phyloP scores from a whole-genome alignment of 495 filamentous ascomycete species.

The Neurospora terricola region DNA sequence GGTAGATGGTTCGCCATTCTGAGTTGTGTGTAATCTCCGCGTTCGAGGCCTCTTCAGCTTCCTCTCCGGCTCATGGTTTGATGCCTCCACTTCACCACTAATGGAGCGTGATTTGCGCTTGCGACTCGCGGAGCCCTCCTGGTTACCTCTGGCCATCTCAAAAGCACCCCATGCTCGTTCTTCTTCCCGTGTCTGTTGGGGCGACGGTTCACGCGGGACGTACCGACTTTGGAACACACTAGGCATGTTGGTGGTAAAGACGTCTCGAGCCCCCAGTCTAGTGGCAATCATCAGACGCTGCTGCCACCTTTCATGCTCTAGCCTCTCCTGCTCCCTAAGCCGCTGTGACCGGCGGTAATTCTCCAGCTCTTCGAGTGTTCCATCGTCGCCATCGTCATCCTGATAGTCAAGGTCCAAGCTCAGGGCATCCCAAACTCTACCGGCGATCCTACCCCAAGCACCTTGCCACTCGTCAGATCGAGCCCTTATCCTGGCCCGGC shows the following conservation, averaged over 20 bases:
- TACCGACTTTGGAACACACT: constrained; percentile 3
- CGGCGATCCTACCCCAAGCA: constrained; percentile 43
- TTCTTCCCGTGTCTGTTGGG: constrained; percentile 67
- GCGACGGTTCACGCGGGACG: constrained; percentile 28
- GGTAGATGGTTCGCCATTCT: constrained; percentile 28
- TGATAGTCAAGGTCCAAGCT: constrained; percentile 83
- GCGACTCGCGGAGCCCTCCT: constrained; percentile 38
- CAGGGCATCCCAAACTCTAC: constrained; percentile 42
- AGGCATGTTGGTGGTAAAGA: constrained; percentile 53
- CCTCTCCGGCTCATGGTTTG: constrained; percentile 51
- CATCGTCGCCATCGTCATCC: constrained; percentile 58
- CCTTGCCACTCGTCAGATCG: constrained; percentile 45
- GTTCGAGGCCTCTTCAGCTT: constrained; percentile 81
- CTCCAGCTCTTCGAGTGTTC: constrained; percentile 29
- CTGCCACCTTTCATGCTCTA: constrained; percentile 66
- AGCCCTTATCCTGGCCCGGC: constrained; percentile 35
- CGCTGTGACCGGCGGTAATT: constrained; percentile 39
- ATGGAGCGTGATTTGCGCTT: constrained; percentile 71
- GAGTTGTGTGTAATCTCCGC: constrained; percentile 26
- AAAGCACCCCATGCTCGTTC: constrained; percentile 80
- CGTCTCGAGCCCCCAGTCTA: constrained; percentile 55
- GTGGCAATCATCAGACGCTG: constrained; percentile 71
- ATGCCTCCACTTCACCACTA: constrained; percentile 55
- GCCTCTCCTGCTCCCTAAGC: constrained; percentile 50
- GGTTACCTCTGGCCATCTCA: constrained; percentile 62